These are phyloP conservation scores for Ceratocystiopsis sp. DNA, from an alignment of 2,329 filamentous ascomycete species.

Conservation along the genomic window DNA sequence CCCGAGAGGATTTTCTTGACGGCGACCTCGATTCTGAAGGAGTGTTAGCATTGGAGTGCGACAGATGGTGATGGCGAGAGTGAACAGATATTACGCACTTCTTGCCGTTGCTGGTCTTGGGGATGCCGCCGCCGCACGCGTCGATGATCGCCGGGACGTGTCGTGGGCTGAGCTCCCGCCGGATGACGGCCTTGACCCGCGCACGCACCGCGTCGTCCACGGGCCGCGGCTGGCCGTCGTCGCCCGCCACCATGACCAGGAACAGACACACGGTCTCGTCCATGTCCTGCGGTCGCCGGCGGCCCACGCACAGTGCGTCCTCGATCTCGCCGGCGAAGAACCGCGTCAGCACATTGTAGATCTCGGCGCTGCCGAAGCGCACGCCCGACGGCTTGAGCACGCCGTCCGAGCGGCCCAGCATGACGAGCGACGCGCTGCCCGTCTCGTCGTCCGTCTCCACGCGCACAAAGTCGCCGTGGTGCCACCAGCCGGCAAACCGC, in stretches of 20 bases:
- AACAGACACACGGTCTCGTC: constrained; percentile 87
- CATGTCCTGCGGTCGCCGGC: constrained; percentile 49
- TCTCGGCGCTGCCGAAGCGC: constrained; percentile 83
- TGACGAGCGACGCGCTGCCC: constrained; percentile 55
- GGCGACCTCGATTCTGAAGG: constrained; percentile 47
- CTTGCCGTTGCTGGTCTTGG: constrained; percentile 86
- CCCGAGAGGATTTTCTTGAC: constrained; percentile 68
- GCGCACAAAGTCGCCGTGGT: constrained; percentile 82
- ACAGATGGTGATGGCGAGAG: neutral
- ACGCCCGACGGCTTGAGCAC: constrained; percentile 87
- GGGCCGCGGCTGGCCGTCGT: constrained; percentile 21
- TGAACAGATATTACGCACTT: constrained; percentile 42
- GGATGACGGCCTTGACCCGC: constrained; percentile 20
- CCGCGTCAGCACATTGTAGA: constrained; percentile 82
- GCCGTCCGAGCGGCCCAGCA: constrained; percentile 85
- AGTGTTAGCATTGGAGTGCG: no score
- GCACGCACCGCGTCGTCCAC: constrained; percentile 33
- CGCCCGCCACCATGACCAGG: constrained; percentile 38
- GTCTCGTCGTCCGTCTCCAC: constrained; percentile 27
- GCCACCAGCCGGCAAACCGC: constrained; percentile 64
- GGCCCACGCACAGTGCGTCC: constrained; percentile 76
- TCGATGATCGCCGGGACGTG: constrained; percentile 79
- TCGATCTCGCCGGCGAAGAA: constrained; percentile 65
- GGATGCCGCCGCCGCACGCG: constrained; percentile 59
- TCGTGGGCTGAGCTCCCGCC: constrained; percentile 65